Evolutionary conservation across 2,329 filamentous ascomycete species (phyloP).

Genomic region (Cordyceps militaris): DNA sequence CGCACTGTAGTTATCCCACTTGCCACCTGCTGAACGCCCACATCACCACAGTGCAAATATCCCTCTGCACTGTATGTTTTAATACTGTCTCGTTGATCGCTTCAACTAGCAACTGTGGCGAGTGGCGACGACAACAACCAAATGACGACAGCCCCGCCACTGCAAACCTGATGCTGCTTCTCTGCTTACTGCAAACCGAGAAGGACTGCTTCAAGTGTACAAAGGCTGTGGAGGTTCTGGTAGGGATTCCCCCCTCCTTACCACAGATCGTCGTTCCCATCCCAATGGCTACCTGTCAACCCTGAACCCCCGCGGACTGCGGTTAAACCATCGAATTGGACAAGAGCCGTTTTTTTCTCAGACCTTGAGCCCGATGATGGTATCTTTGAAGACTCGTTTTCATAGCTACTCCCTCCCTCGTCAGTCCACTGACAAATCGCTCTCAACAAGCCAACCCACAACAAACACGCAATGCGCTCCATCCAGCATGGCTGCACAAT

Average conservation of each 20-base stretch:
- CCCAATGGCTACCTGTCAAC: too few relatives aligned
- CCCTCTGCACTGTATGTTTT: neutral
- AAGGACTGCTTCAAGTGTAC: too few relatives aligned
- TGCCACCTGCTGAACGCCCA: neutral
- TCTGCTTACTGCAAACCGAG: too few relatives aligned
- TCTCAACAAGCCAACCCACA: neutral
- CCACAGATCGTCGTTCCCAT: too few relatives aligned
- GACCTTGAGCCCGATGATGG: neutral
- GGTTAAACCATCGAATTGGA: too few relatives aligned
- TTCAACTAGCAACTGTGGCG: neutral
- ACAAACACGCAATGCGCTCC: neutral
- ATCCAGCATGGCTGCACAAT: neutral
- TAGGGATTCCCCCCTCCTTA: too few relatives aligned
- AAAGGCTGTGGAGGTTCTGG: too few relatives aligned
- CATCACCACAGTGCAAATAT: neutral
- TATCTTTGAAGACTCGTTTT: neutral
- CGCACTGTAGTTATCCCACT: conserved; percentile 5
- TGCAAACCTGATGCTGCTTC: neutral
- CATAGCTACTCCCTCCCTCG: neutral
- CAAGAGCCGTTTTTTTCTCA: too few relatives aligned
- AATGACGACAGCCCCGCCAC: conserved; percentile 8
- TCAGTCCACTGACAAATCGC: neutral
- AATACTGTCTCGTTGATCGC: neutral
- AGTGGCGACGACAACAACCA: neutral
- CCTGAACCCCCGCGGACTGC: too few relatives aligned